phyloP scores from a whole-genome alignment of 345 rosid genomes.

The Dipteronia sinensis region DNA sequence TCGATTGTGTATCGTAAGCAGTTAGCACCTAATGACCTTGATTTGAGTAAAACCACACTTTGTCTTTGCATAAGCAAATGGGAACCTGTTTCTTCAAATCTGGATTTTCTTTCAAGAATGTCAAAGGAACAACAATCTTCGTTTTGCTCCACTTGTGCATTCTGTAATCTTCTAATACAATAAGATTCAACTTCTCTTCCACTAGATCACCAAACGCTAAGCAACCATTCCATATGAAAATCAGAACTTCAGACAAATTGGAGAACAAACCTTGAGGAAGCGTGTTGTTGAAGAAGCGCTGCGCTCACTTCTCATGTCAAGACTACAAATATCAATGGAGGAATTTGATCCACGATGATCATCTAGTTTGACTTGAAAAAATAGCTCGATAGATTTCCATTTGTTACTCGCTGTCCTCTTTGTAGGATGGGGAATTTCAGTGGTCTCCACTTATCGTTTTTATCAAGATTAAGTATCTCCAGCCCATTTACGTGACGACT shows the following conservation, averaged over 20 bases:
- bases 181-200: not conserved
- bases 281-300: not conserved
- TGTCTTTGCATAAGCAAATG: no score
- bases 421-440: not conserved
- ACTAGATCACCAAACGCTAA: not conserved
- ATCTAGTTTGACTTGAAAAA: not conserved
- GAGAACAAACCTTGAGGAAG: not conserved
- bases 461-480: not conserved
- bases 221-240: not conserved
- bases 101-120: not conserved
- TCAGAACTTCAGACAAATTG: not conserved
- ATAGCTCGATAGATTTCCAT: not conserved
- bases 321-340: not conserved
- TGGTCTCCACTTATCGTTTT: not conserved
- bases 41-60: not conserved
- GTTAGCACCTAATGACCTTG: not conserved
- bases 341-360: not conserved
- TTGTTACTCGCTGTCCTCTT: no score
- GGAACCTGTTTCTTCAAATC: not conserved
- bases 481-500: not conserved
- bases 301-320: not conserved
- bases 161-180: not conserved
- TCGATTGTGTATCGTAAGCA: not conserved
- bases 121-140: slow-evolving; percentile 1
- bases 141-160: not conserved